phyloP scores from a whole-genome alignment of 768 basidiomycete genomes.

The Tulasnella sp. region DNA sequence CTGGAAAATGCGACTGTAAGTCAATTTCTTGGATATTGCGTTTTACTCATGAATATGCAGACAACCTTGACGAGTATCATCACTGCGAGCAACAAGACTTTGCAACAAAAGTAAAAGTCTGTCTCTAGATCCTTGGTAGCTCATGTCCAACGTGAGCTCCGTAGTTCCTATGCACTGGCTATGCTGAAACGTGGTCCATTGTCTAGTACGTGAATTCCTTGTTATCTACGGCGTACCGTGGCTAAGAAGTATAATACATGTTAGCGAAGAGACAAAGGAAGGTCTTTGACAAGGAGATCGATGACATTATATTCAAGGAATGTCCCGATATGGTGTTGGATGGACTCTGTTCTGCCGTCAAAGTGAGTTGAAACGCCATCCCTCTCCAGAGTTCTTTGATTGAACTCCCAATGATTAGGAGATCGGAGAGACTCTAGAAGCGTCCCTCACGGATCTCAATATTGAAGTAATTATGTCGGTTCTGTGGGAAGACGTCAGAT shows the following conservation, averaged over 20 bases:
- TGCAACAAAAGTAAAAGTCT: slow-evolving; percentile 45
- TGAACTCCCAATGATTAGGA: too few relatives aligned
- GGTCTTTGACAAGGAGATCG: slow-evolving; percentile 37
- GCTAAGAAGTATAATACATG: too few relatives aligned
- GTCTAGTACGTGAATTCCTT: too few relatives aligned
- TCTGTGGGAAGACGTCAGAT: slow-evolving; percentile 39
- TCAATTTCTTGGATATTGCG: too few relatives aligned
- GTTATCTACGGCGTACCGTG: too few relatives aligned
- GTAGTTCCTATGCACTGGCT: slow-evolving; percentile 44
- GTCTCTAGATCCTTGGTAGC: slow-evolving; percentile 46
- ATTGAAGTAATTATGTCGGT: slow-evolving; percentile 44
- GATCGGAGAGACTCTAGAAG: slow-evolving; percentile 38
- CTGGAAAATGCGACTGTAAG: slow-evolving; percentile 35
- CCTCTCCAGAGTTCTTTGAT: neutral
- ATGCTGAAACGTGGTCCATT: too few relatives aligned
- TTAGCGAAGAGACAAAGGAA: slow-evolving; percentile 52
- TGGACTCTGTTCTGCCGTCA: slow-evolving; percentile 34
- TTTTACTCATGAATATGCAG: too few relatives aligned
- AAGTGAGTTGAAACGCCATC: slow-evolving; percentile 21
- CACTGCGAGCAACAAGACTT: slow-evolving; percentile 36
- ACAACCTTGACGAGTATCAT: slow-evolving; percentile 38
- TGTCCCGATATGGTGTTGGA: slow-evolving; percentile 40
- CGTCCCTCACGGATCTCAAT: slow-evolving; percentile 39
- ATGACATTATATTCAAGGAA: slow-evolving; percentile 37
- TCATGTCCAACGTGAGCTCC: slow-evolving; percentile 39